These are phyloP conservation scores for Kwoniella sp. DNA, from an alignment of 768 basidiomycete genomes.

Conservation along the genomic window DNA sequence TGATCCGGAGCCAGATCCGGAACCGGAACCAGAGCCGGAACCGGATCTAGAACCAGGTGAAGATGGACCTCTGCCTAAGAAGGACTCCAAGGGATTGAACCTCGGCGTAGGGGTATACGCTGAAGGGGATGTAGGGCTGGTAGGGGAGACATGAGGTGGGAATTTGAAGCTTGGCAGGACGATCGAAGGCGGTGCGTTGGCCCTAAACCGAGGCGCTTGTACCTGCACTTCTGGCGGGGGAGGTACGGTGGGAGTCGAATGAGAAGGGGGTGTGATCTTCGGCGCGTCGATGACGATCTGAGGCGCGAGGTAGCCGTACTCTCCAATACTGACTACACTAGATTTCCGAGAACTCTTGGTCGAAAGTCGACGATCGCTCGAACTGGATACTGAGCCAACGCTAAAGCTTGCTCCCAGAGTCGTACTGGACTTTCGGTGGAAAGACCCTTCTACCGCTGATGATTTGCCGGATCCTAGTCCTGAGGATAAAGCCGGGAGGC, in stretches of 20 bases:
- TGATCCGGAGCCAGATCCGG: not conserved
- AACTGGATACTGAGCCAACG: not conserved
- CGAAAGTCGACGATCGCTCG: constrained; percentile 6
- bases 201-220: not conserved
- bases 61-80: constrained; percentile 31
- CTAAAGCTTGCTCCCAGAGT: constrained; percentile 2
- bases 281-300: constrained; percentile 42
- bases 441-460: not conserved
- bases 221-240: not conserved
- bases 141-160: constrained; percentile 14
- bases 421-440: not conserved
- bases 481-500: not conserved
- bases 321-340: constrained; percentile 42
- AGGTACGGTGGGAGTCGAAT: constrained; percentile 8
- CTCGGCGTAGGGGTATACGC: constrained; percentile 19
- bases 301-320: constrained; percentile 47
- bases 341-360: constrained; percentile 35
- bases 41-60: constrained; percentile 8
- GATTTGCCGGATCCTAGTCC: not conserved
- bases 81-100: constrained; percentile 43
- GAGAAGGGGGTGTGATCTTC: not conserved
- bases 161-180: constrained; percentile 30
- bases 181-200: constrained; percentile 32
- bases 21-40: constrained; percentile 1
- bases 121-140: not conserved